phyloP scores from a whole-genome alignment of 202 grass and related monocot species.

The Zizania palustris region DNA sequence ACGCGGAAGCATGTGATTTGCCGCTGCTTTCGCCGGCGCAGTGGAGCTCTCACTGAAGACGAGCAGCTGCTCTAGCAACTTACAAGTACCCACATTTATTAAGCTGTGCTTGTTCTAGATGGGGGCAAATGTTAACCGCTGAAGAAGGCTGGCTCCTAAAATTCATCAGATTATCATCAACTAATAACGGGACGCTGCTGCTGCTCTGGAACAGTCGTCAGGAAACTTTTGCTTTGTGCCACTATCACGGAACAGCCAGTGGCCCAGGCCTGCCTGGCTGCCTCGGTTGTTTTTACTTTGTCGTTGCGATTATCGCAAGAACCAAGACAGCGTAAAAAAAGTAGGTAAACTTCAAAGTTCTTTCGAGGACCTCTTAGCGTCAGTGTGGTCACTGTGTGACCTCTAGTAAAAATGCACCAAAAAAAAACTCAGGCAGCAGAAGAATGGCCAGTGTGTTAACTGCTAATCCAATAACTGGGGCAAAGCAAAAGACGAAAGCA shows the following conservation, averaged over 20 bases:
- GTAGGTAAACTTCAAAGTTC: no score
- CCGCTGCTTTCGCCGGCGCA: not conserved
- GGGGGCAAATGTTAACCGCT: no score
- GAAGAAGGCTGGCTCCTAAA: not conserved
- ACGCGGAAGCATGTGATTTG: constrained; percentile 37
- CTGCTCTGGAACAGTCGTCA: not conserved
- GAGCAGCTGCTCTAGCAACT: not conserved
- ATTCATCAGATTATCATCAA: not conserved
- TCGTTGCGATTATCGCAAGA: not conserved
- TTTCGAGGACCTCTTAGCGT: no score
- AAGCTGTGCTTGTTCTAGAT: no score
- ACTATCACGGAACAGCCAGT: not conserved
- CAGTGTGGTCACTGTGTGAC: no score
- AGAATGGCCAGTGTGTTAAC: no score
- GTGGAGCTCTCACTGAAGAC: constrained; percentile 13
- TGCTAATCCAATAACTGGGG: no score
- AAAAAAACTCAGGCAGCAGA: no score
- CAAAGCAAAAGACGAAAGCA: no score
- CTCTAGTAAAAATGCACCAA: no score
- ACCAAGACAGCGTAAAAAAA: no score
- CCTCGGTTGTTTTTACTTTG: not conserved
- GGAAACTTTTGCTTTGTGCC: not conserved
- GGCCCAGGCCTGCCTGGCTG: not conserved
- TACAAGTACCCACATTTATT: no score
- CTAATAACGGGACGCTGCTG: not conserved